These are phyloP conservation scores for Haplographium delicatum DNA, from an alignment of 495 filamentous ascomycete genomes.

Conservation along the genomic window DNA sequence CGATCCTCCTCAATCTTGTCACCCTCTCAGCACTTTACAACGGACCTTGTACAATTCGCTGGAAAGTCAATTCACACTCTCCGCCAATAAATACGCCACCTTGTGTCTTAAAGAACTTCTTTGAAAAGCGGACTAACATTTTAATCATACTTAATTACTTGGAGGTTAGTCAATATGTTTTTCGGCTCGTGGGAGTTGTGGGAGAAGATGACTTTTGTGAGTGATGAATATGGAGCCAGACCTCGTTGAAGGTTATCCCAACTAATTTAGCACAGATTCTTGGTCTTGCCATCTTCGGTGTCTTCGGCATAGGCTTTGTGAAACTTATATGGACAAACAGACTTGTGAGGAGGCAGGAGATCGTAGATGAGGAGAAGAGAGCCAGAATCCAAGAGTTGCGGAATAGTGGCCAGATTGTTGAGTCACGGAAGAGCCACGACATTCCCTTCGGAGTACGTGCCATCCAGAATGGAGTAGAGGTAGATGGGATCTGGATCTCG, in stretches of 20 bases:
- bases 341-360: slow-evolving; percentile 57
- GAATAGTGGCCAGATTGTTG: slow-evolving; percentile 42
- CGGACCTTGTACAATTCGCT: too few species aligned
- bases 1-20: neutral
- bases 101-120: too few species aligned
- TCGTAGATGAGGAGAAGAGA: slow-evolving; percentile 57
- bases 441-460: slow-evolving; percentile 88
- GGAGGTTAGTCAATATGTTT: slow-evolving; percentile 41
- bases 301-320: slow-evolving; percentile 44
- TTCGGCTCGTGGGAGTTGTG: slow-evolving; percentile 77
- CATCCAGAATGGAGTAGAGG: slow-evolving; percentile 76
- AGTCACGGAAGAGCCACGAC: slow-evolving; percentile 35
- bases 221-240: slow-evolving; percentile 29
- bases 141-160: neutral
- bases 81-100: too few species aligned
- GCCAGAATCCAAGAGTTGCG: slow-evolving; percentile 49
- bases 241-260: neutral
- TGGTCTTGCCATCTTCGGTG: slow-evolving; percentile 41
- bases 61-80: too few species aligned
- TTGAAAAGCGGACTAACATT: too few species aligned
- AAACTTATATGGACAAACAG: slow-evolving; percentile 61
- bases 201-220: slow-evolving; percentile 88
- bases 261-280: slow-evolving; percentile 33
- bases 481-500: slow-evolving; percentile 89
- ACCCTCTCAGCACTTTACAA: too few species aligned